phyloP scores from a whole-genome alignment of 1,284 basidiomycete genomes.

The Ustilago loliicola region DNA sequence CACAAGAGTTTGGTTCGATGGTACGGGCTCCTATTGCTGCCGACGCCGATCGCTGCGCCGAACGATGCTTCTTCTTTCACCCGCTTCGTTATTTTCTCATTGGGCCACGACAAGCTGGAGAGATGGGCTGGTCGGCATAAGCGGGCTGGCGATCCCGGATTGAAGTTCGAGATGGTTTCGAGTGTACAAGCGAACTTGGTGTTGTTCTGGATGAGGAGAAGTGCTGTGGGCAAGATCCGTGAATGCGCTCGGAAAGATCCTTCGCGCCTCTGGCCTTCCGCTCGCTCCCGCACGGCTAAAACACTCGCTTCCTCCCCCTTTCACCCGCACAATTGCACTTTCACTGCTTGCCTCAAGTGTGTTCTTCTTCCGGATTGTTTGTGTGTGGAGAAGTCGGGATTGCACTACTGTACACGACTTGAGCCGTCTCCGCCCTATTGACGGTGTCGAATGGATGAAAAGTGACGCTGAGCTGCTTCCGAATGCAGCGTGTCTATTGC shows the following conservation, averaged over 20 bases:
- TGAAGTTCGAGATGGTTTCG: neutral
- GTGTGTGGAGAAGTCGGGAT: conserved; percentile 23
- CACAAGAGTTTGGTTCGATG: neutral
- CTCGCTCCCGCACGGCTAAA: neutral
- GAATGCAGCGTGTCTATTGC: neutral
- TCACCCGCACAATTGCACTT: neutral
- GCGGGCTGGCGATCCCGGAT: conserved; percentile 8
- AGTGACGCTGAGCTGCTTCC: conserved; percentile 6
- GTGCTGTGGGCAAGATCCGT: conserved; percentile 14
- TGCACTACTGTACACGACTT: conserved; percentile 9
- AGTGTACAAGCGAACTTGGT: neutral
- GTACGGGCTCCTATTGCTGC: conserved; percentile 1
- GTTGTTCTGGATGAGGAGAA: neutral
- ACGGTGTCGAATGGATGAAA: neutral
- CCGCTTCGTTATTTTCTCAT: neutral
- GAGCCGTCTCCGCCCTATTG: neutral
- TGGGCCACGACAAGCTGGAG: neutral
- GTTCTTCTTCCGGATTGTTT: neutral
- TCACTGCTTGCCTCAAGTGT: neutral
- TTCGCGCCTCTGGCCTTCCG: neutral
- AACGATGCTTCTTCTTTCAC: neutral
- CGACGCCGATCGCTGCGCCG: conserved; percentile 18
- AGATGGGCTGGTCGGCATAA: conserved; percentile 5
- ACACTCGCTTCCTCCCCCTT: conserved; percentile 1
- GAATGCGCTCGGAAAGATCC: conserved; percentile 20